A percentile compares a stretch with the other conserved stretches of the same genome.
Evolutionary conservation across 2,329 filamentous ascomycete species (phyloP).

Genomic region (Epicoccum sorghinum): DNA sequence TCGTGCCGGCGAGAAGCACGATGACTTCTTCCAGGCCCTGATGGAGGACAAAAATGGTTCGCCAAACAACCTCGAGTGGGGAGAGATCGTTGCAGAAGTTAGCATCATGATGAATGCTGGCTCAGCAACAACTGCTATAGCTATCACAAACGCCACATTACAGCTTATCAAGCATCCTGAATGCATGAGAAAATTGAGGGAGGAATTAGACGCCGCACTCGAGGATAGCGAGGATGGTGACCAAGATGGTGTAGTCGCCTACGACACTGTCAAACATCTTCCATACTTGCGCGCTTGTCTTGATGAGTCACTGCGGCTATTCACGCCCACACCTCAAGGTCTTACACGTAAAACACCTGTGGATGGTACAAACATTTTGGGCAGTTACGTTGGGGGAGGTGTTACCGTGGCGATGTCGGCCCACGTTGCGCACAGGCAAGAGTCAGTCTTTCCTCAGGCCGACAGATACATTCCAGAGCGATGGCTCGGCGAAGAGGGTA

Average conservation of each 20-base stretch:
- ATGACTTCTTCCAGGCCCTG: slow-evolving; percentile 64
- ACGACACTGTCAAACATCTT: slow-evolving; percentile 41
- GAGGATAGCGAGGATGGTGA: slow-evolving; percentile 36
- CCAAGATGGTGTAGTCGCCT: slow-evolving; percentile 31
- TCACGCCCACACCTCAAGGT: slow-evolving; percentile 52
- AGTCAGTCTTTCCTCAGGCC: slow-evolving; percentile 37
- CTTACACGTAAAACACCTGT: slow-evolving; percentile 45
- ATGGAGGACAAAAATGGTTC: slow-evolving; percentile 59
- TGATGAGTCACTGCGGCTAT: slow-evolving; percentile 54
- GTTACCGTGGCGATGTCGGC: slow-evolving; percentile 48
- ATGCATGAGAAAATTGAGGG: slow-evolving; percentile 29
- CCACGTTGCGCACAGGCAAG: slow-evolving; percentile 54
- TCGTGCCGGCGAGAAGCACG: slow-evolving; percentile 59
- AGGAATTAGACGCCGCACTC: slow-evolving; percentile 37
- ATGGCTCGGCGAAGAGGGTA: slow-evolving; percentile 45
- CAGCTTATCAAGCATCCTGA: slow-evolving; percentile 58
- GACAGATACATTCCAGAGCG: slow-evolving; percentile 44
- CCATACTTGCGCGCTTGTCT: slow-evolving; percentile 50
- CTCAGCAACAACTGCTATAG: slow-evolving; percentile 59
- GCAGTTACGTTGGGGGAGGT: slow-evolving; percentile 36
- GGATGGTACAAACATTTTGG: slow-evolving; percentile 35
- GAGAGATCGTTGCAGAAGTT: slow-evolving; percentile 64
- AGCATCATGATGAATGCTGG: slow-evolving; percentile 60
- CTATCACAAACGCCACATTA: slow-evolving; percentile 61
- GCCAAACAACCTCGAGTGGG: slow-evolving; percentile 59